A percentile compares a stretch with the other conserved stretches of the same genome.
Conservation (phyloP, 768 basidiomycete genomes). For the Serendipita sp. region DNA sequence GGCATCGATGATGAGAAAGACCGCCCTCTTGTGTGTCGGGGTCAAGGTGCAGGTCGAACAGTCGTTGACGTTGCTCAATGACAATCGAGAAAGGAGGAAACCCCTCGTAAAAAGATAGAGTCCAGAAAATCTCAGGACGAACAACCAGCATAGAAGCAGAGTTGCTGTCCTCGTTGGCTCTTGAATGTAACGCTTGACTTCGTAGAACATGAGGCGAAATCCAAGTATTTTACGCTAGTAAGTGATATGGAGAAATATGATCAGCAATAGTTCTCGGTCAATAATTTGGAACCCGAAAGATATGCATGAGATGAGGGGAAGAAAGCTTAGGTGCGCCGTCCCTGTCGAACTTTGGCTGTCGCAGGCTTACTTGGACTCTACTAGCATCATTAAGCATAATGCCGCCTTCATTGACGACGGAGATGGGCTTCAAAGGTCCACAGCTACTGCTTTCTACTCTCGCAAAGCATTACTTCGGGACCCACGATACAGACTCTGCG, state of each 20-base stretch:
- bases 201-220: conserved; percentile 43
- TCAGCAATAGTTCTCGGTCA: too few species aligned
- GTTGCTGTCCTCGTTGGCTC: not conserved
- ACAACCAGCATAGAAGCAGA: conserved; percentile 23
- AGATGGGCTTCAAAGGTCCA: not conserved
- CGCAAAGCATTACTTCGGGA: not conserved
- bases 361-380: conserved; percentile 2
- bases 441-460: not conserved
- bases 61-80: conserved; percentile 40
- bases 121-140: conserved; percentile 52
- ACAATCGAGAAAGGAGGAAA: conserved; percentile 68
- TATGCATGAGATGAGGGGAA: too few species aligned
- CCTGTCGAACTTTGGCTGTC: not conserved
- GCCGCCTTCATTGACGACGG: conserved; percentile 4
- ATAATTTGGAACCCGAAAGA: too few species aligned
- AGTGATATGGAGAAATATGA: too few species aligned
- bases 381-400: not conserved
- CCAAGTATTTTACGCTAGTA: too few species aligned
- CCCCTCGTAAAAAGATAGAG: conserved; percentile 85
- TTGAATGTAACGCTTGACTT: not conserved
- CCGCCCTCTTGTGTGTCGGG: conserved; percentile 60
- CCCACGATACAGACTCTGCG: not conserved
- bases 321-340: too few species aligned
- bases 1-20: conserved; percentile 80
- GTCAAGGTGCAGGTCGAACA: conserved; percentile 32